Conservation (phyloP, 1,139 yeast genomes). For the Meyerozyma guilliermondii region DNA sequence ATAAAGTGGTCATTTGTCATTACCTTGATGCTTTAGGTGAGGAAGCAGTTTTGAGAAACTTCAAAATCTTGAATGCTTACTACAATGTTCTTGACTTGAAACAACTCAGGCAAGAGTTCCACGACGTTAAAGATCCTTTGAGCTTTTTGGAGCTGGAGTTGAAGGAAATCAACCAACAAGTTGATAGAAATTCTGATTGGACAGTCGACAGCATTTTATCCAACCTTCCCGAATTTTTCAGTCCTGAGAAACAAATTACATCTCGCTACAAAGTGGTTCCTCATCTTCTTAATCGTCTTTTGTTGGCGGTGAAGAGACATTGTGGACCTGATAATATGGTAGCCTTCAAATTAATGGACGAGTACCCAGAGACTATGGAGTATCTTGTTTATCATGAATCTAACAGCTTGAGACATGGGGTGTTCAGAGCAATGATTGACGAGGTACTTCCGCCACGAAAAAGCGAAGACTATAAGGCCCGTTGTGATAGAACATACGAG, state of each 20-base stretch:
- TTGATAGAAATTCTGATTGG: conserved; percentile 3
- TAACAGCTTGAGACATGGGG: conserved; percentile 13
- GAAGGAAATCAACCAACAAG: not conserved
- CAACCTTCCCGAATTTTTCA: conserved; percentile 20
- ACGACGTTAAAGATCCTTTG: conserved; percentile 6
- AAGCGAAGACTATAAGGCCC: not conserved
- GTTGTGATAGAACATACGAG: conserved; percentile 1
- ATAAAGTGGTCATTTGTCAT: conserved; percentile 19
- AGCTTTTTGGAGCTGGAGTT: not conserved
- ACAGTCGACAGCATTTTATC: conserved; percentile 9
- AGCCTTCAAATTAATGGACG: conserved; percentile 24
- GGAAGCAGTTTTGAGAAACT: conserved; percentile 13
- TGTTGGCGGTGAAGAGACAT: conserved; percentile 14
- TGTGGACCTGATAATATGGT: conserved; percentile 12
- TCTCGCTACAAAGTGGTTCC: conserved; percentile 18
- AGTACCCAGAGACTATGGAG: conserved; percentile 32
- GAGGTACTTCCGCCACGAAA: conserved; percentile 15
- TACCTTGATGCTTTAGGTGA: conserved; percentile 12
- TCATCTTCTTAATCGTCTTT: conserved; percentile 12
- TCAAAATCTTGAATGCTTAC: conserved; percentile 21
- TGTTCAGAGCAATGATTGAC: conserved; percentile 23
- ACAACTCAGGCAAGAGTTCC: conserved; percentile 7
- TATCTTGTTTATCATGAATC: conserved; percentile 19
- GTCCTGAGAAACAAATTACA: conserved; percentile 19
- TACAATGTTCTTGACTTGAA: conserved; percentile 18